Evolutionary conservation across 345 rosid genomes (phyloP).

Genomic region (Populus ilicifolia): DNA sequence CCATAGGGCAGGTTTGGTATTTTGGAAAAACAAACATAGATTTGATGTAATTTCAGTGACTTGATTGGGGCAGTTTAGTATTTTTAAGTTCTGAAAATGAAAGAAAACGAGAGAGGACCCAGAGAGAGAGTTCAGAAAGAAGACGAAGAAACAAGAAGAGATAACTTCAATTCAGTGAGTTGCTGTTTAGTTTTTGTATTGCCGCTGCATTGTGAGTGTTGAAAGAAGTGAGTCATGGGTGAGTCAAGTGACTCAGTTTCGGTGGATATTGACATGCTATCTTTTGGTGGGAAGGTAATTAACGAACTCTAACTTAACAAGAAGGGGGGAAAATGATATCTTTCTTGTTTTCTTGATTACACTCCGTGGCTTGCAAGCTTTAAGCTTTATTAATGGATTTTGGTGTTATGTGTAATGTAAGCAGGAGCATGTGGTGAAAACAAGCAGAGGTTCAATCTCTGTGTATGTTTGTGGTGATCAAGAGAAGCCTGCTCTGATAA

Average conservation of each 20-base stretch:
- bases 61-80: slow-evolving; percentile 6
- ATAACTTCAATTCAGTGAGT: background rate
- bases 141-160: background rate
- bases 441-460: slow-evolving; percentile 62
- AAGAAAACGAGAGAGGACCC: background rate
- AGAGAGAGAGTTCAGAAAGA: background rate
- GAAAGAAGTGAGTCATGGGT: slow-evolving; percentile 30
- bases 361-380: background rate
- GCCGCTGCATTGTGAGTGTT: background rate
- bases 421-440: slow-evolving; percentile 75
- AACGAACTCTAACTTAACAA: background rate
- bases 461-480: slow-evolving; percentile 74
- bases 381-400: background rate
- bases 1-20: slow-evolving; percentile 10
- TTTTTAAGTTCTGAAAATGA: background rate
- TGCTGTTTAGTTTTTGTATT: background rate
- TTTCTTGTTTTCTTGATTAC: background rate
- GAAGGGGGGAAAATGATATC: background rate
- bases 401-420: background rate
- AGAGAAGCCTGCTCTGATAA: slow-evolving; percentile 78
- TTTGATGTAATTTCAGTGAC: background rate
- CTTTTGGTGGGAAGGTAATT: slow-evolving; percentile 52
- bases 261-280: slow-evolving; percentile 40
- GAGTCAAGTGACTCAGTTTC: slow-evolving; percentile 51
- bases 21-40: background rate